Base-by-base conservation (phyloP, 306 rosid genomes). In the Cicer bijugum region DNA sequence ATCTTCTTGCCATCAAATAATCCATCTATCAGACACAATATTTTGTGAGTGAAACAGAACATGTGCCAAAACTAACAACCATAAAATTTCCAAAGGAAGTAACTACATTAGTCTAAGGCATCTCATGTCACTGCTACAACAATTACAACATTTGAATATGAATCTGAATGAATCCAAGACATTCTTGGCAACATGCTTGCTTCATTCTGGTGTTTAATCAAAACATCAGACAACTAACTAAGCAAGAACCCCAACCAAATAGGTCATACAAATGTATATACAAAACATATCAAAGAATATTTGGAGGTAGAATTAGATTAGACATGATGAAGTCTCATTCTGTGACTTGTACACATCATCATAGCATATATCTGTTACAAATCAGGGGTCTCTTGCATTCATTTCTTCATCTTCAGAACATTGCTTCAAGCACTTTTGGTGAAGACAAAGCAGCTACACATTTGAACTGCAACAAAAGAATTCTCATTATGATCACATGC, bases 361-460 rank as follows among this genome's bases (percentile, higher is more conserved):
- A 69, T 56, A 61, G 7, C 20, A 69, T 48, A 61, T 66, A 35
- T 28, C 68, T 4, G 71, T 50, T 62, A 74, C 82, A 37, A 50
- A 74, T 85, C 59, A 84, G 76, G 55, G 45, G 77, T 65, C 89
- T 60, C 80, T 67, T 77, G 77, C 81, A 62, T 63, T 67, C 77
- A 43, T 48, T 52, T 57, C 51, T 12, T 57, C 52, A 50, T 62
- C 75, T 76, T 86, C 84, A 76, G 77, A 91, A 89, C 45, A 89
- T 84, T 65, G 91, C 84, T 20, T 89, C 92, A 14, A 78, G 89
- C 77, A 92, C 81, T 84, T 80, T 80, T 5, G 85, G 87, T 14
- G 96, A 88, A 74, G 96, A 72, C 82, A 95, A 82, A 42, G 86
- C 84, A 3, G 91, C 97, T 6, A 95, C 97, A 12, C 83, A 65